Conservation (phyloP, 169 alveolate genomes). For the Plasmodium vinckei region DNA sequence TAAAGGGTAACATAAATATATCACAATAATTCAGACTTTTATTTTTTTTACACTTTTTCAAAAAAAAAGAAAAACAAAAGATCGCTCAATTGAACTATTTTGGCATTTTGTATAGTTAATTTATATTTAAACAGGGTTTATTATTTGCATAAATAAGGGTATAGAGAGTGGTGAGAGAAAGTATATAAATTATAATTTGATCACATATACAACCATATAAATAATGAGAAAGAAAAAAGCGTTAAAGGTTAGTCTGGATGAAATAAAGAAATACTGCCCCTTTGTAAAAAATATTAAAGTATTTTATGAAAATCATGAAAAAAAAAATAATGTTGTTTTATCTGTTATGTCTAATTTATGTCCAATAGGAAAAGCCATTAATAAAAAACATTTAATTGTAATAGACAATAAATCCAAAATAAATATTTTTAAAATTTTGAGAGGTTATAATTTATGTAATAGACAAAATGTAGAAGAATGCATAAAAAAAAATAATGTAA, state of each 20-base stretch:
- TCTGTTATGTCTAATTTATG: slow-evolving; percentile 74
- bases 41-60: too few relatives aligned
- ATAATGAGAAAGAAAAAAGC: slow-evolving; percentile 72
- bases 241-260: slow-evolving; percentile 64
- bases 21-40: too few relatives aligned
- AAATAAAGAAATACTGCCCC: slow-evolving; percentile 70
- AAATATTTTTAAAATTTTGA: slow-evolving; percentile 54
- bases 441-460: slow-evolving; percentile 12
- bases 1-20: too few relatives aligned
- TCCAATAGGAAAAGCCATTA: slow-evolving; percentile 73
- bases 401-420: slow-evolving; percentile 71
- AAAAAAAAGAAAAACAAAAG: too few relatives aligned
- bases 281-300: slow-evolving; percentile 53
- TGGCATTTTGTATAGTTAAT: too few relatives aligned
- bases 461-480: slow-evolving; percentile 15
- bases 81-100: too few relatives aligned
- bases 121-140: too few relatives aligned
- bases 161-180: too few relatives aligned
- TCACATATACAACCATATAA: neutral
- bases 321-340: slow-evolving; percentile 61
- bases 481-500: slow-evolving; percentile 4
- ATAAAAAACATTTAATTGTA: slow-evolving; percentile 65
- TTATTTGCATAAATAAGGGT: too few relatives aligned
- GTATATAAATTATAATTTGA: too few relatives aligned
- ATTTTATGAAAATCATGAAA: slow-evolving; percentile 33